Percentiles rank a stretch among this genome's conserved stretches.
phyloP scores from a whole-genome alignment of 2,329 filamentous ascomycete species.

The Nemania sp. region DNA sequence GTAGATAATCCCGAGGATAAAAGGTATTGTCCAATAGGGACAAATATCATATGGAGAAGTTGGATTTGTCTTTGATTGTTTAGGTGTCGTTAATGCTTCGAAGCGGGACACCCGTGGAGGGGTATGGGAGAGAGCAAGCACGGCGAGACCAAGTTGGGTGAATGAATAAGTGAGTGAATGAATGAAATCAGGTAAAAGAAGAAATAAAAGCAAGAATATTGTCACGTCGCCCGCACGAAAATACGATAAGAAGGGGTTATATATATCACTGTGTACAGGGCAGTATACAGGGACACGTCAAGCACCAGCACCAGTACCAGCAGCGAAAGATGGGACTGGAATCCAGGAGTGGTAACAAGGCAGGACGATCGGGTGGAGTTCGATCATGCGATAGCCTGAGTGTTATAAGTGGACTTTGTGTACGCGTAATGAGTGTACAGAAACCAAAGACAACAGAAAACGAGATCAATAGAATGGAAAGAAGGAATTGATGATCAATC shows the following conservation, averaged over 20 bases:
- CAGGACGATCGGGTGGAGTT: conserved; percentile 31
- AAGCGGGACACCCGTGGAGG: not conserved
- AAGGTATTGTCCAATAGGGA: not conserved
- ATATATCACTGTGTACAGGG: conserved; percentile 14
- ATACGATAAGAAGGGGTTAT: conserved; percentile 12
- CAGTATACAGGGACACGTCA: no score
- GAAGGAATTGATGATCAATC: not conserved
- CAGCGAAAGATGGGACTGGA: conserved; percentile 26
- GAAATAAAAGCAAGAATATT: not conserved
- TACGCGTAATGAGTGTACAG: conserved; percentile 3
- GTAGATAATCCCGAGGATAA: not conserved
- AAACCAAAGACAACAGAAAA: conserved; percentile 5
- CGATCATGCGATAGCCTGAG: conserved; percentile 29
- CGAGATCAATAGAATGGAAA: not conserved
- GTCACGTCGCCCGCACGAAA: not conserved
- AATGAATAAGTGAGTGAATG: not conserved
- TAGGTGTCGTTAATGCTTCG: not conserved
- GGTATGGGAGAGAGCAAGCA: not conserved
- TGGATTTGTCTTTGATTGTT: not conserved
- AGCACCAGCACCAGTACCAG: conserved; percentile 1
- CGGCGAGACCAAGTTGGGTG: not conserved
- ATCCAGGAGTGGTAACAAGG: conserved; percentile 33
- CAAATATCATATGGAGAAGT: not conserved
- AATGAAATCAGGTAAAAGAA: not conserved
- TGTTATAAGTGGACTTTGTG: not conserved